These are phyloP conservation scores for Trifolium fragiferum DNA, from an alignment of 306 rosid genomes.

Conservation along the genomic window DNA sequence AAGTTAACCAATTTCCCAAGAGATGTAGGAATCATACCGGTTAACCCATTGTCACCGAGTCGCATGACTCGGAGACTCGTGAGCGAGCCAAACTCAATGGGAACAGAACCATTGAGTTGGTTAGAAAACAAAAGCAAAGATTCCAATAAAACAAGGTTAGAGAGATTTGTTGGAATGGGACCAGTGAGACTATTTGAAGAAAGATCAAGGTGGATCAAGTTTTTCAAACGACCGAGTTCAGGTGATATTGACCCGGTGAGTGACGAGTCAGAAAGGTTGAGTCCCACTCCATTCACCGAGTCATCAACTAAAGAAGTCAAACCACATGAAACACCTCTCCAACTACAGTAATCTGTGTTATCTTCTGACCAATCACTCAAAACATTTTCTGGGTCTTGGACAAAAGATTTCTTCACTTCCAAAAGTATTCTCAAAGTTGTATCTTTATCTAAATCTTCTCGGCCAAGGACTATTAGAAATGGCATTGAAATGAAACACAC, in stretches of 20 bases:
- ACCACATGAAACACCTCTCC: constrained; percentile 80
- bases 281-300: constrained; percentile 59
- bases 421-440: constrained; percentile 64
- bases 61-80: constrained; percentile 75
- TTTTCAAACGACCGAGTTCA: constrained; percentile 59
- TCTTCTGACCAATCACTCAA: constrained; percentile 70
- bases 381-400: constrained; percentile 63
- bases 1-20: constrained; percentile 63
- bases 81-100: constrained; percentile 66
- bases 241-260: constrained; percentile 80
- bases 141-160: constrained; percentile 68
- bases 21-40: constrained; percentile 75
- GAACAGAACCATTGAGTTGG: constrained; percentile 71
- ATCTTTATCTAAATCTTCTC: constrained; percentile 40
- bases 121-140: constrained; percentile 77
- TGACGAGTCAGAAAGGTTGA: constrained; percentile 85
- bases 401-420: constrained; percentile 70
- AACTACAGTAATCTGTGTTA: constrained; percentile 66
- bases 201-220: constrained; percentile 80
- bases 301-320: constrained; percentile 37
- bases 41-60: constrained; percentile 77
- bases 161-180: constrained; percentile 79
- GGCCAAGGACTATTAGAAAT: constrained; percentile 39
- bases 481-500: constrained; percentile 37
- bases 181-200: constrained; percentile 77